Conservation (phyloP, 495 filamentous ascomycete species). For the Xylaria nigripes region DNA sequence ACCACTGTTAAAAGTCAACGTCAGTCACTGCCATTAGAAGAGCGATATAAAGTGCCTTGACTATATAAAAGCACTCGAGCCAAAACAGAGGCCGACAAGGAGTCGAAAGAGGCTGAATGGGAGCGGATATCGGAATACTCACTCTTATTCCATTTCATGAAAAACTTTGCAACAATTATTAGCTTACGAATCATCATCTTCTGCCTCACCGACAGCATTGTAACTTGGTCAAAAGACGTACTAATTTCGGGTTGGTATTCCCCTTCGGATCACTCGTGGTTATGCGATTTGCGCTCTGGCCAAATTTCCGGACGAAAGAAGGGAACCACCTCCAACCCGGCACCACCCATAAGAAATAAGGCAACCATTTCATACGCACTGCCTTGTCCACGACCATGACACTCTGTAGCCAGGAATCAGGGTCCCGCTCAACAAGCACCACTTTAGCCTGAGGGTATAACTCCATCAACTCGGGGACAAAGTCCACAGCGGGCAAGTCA, state of each 20-base stretch:
- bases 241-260: neutral
- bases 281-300: neutral
- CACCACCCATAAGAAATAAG: conserved; percentile 15
- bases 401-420: conserved; percentile 16
- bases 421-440: conserved; percentile 21
- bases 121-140: neutral
- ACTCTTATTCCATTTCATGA: conserved; percentile 19
- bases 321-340: conserved; percentile 19
- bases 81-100: neutral
- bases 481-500: conserved; percentile 16
- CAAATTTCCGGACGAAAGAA: neutral
- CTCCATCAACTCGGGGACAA: conserved; percentile 22
- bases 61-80: too few relatives aligned
- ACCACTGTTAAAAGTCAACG: neutral
- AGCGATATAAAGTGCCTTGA: too few relatives aligned
- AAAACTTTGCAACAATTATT: neutral
- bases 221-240: neutral
- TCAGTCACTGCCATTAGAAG: neutral
- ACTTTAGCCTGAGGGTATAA: conserved; percentile 25
- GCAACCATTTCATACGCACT: conserved; percentile 13
- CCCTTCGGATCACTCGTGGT: conserved; percentile 1
- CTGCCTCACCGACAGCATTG: neutral
- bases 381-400: neutral
- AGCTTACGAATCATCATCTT: neutral
- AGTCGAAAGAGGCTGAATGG: neutral